A percentile compares a stretch with the other conserved stretches of the same genome.
These are phyloP conservation scores for Cytospora schulzeri DNA, from an alignment of 2,329 filamentous ascomycete genomes.

Conservation along the genomic window DNA sequence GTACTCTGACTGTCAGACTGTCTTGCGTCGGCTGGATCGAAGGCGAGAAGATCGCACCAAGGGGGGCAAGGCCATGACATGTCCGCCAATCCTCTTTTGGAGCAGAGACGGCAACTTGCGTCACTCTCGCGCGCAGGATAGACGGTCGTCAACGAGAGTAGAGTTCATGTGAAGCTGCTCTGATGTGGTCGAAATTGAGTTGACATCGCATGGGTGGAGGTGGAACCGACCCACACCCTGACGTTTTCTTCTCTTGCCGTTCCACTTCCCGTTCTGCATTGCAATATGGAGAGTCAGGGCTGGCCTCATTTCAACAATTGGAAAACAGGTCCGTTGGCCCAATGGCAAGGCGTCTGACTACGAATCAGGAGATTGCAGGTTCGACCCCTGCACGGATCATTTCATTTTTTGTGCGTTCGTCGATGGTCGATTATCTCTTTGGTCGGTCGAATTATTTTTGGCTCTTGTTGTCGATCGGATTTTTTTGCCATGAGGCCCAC, in stretches of 20 bases:
- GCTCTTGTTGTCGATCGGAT: not conserved
- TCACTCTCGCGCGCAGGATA: not conserved
- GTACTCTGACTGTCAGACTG: no score
- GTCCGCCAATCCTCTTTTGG: no score
- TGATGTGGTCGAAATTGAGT: not conserved
- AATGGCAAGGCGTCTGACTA: conserved; percentile 42
- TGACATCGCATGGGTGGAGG: not conserved
- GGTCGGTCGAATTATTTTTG: not conserved
- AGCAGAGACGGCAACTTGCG: not conserved
- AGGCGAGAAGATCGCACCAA: not conserved
- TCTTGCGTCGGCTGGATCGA: not conserved
- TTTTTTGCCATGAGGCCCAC: no score
- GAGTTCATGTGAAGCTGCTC: not conserved
- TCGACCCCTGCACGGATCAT: conserved; percentile 39
- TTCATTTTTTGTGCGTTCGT: conserved; percentile 13
- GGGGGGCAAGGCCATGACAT: not conserved
- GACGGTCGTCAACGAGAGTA: no score
- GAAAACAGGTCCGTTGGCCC: conserved; percentile 31
- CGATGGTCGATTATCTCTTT: not conserved
- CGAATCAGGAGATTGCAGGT: conserved; percentile 43
- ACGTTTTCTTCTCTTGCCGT: no score
- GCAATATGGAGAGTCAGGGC: not conserved
- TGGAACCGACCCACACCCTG: not conserved
- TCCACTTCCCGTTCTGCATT: not conserved
- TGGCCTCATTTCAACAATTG: not conserved